A percentile compares a stretch with the other conserved stretches of the same genome.
Conservation (phyloP, 2,329 filamentous ascomycete genomes). For the Metarhizium sp. region DNA sequence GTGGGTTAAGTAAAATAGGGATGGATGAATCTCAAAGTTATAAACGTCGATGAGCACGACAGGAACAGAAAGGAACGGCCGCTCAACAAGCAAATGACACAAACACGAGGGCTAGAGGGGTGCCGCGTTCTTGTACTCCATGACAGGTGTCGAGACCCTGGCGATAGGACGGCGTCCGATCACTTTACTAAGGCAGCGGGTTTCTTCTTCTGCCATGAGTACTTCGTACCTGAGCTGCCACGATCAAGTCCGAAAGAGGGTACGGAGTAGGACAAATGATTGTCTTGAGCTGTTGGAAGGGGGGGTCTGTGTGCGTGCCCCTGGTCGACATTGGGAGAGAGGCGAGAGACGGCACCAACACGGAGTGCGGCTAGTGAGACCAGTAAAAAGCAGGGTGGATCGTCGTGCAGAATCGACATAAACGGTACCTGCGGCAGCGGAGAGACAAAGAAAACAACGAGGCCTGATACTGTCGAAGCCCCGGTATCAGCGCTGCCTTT, state of each 20-base stretch:
- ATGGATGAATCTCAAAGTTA: conserved; percentile 13
- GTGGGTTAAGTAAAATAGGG: conserved; percentile 14
- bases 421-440: conserved; percentile 19
- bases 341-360: conserved; percentile 7
- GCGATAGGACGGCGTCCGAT: conserved; percentile 13
- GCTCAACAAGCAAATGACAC: conserved; percentile 12
- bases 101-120: conserved; percentile 16
- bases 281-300: conserved; percentile 18
- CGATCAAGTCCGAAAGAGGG: conserved; percentile 18
- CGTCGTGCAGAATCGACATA: conserved; percentile 20
- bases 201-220: conserved; percentile 19
- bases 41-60: conserved; percentile 13
- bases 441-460: conserved; percentile 12
- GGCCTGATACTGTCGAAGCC: conserved; percentile 9
- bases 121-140: conserved; percentile 21
- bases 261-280: conserved; percentile 16
- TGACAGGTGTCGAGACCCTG: conserved; percentile 15
- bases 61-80: conserved; percentile 11
- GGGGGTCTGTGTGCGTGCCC: conserved; percentile 24
- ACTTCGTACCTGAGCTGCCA: conserved; percentile 18
- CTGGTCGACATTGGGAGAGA: conserved; percentile 7
- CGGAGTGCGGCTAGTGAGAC: conserved; percentile 13
- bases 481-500: conserved; percentile 2
- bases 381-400: conserved; percentile 14
- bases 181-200: conserved; percentile 16